Evolutionary conservation across 106 monocot species (phyloP).

Genomic region (Xerophyta viscosa): DNA sequence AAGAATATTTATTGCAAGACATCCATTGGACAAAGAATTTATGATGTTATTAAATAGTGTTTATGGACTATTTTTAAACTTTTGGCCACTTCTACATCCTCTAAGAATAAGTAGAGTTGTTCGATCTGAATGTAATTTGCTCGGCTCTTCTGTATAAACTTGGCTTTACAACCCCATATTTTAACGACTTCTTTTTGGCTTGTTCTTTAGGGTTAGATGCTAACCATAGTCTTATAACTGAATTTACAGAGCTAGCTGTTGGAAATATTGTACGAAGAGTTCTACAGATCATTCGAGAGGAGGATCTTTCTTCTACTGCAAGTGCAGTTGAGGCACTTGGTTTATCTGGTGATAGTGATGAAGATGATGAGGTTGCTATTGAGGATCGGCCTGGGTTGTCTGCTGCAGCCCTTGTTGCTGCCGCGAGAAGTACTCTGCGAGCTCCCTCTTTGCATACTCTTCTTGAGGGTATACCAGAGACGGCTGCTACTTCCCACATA

Average conservation of each 20-base stretch:
- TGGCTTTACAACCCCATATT: too few species aligned
- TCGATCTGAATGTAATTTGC: too few species aligned
- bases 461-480: conserved; percentile 67
- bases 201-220: too few species aligned
- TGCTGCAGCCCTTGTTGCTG: conserved; percentile 80
- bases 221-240: too few species aligned
- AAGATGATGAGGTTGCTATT: conserved; percentile 43
- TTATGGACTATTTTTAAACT: too few species aligned
- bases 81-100: too few species aligned
- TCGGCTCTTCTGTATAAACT: too few species aligned
- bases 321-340: conserved; percentile 53
- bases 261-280: conserved; percentile 94
- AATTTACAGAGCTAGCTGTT: conserved; percentile 81
- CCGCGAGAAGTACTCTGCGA: conserved; percentile 82
- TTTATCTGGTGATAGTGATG: conserved; percentile 69
- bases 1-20: too few species aligned
- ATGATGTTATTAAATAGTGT: too few species aligned
- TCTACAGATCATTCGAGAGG: conserved; percentile 91
- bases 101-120: too few species aligned
- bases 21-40: too few species aligned
- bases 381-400: conserved; percentile 47
- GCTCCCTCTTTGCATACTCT: conserved; percentile 96
- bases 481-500: conserved; percentile 27
- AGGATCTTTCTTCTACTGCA: conserved; percentile 69
- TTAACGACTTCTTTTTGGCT: too few species aligned